Base-by-base conservation (phyloP, 2,329 filamentous ascomycete genomes). In the Amphichorda felina region DNA sequence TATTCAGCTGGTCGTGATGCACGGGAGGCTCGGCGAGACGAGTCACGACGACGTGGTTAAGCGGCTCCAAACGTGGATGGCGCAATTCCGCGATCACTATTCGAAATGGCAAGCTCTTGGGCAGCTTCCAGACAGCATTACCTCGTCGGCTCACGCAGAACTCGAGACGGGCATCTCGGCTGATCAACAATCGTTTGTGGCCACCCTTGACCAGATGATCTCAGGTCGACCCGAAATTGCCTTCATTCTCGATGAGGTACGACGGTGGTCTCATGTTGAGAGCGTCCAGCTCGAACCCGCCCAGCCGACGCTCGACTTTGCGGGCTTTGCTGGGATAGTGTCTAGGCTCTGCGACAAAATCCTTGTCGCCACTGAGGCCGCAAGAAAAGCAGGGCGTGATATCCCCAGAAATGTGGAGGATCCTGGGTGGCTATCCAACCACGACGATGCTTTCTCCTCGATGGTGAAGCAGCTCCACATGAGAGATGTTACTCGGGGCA, bases 281-380 rank as follows among this genome's bases (percentile, higher is more conserved):
- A 25, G 14, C 10, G 21, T 26, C 7, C 13, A 36, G 4, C 8
- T 47, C 6, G 38, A 45, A 8, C 11, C 34, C 4, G 28, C 34
- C 2, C 31, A 34, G 4, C 24, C 44, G 6, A 40, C 33, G 2
- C 38, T 45, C 17, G 45, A 52, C 14, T 39, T 63, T 13, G 43
- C 66, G 14, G 51, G 57, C 1, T 70, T 87, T 30, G 71, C 76
- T 29, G 57, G 67, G 11, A 61, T 67, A 4, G 55, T 86, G 2
- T 71, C 83, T 26, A 70, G 58, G 1, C 63, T 82, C n/a, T 72
- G 80, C 32, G 83, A 94, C 54, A 73, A 75, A 34, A 72, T 89
- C 19, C 74, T 95, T 2, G 81, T 89, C 25, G 79, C 82, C 1
- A 68, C 94, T 33, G 86, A 95, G 53, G 75, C 79, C 42, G 68